phyloP scores from a whole-genome alignment of 106 monocot genomes.

The Platanthera zijinensis region DNA sequence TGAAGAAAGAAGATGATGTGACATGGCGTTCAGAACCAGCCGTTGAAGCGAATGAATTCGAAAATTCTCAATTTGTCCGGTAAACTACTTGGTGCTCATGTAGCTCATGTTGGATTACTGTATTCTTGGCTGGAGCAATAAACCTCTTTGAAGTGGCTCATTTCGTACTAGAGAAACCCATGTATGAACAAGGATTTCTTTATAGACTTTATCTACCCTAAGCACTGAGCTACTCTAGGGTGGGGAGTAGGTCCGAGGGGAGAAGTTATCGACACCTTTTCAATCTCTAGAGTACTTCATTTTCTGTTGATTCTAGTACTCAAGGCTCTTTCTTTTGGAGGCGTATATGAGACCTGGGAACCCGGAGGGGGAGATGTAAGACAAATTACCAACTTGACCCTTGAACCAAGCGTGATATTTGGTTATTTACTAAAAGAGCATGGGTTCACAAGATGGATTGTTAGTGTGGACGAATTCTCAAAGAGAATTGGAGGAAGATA shows the following conservation, averaged over 20 bases:
- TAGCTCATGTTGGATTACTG: no score
- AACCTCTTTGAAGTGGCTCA: no score
- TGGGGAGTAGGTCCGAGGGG: constrained; percentile 3
- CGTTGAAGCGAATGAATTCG: neutral
- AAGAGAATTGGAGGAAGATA: no score
- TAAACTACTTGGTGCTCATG: no score
- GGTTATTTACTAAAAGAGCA: no score
- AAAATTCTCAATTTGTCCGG: no score
- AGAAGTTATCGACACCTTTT: constrained; percentile 2
- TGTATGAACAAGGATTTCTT: no score
- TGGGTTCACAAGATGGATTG: no score
- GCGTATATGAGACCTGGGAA: neutral
- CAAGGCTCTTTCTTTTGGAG: neutral
- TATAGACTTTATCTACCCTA: no score
- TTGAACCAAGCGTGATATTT: neutral
- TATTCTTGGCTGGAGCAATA: no score
- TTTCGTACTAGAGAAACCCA: no score
- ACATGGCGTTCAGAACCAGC: neutral
- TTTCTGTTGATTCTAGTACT: neutral
- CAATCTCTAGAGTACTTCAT: neutral
- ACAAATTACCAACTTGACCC: constrained; percentile 3
- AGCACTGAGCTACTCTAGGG: constrained; percentile 2
- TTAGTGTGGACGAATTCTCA: no score
- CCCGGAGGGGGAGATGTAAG: neutral
- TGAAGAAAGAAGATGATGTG: neutral